phyloP scores from a whole-genome alignment of 441 rosid genomes.

The Adansonia gregorii region DNA sequence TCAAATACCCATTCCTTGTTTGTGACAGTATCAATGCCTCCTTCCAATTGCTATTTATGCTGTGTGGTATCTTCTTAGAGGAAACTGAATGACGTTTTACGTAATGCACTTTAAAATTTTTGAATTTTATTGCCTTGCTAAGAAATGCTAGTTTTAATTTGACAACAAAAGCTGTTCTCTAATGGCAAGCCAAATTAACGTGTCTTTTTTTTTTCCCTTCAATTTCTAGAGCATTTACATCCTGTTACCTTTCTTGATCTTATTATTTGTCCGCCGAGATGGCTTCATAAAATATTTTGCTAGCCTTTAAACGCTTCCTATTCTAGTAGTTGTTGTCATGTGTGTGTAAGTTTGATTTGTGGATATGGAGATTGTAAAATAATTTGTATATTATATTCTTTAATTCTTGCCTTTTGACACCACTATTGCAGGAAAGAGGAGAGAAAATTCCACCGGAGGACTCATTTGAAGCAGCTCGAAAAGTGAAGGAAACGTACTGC shows the following conservation, averaged over 20 bases:
- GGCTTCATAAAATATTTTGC: not conserved
- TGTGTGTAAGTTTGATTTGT: not conserved
- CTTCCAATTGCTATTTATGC: not conserved
- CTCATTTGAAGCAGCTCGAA: constrained; percentile 93
- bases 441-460: constrained; percentile 97
- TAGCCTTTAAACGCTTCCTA: not conserved
- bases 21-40: constrained; percentile 6
- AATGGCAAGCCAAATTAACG: not conserved
- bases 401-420: constrained; percentile 33
- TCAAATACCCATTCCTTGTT: not conserved
- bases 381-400: constrained; percentile 11
- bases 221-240: not conserved
- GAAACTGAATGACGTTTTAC: not conserved
- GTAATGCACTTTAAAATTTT: not conserved
- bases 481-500: constrained; percentile 93
- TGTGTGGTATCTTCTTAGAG: not conserved
- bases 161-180: not conserved
- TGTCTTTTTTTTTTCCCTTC: not conserved
- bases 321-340: not conserved
- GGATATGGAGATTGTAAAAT: constrained; percentile 7
- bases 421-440: constrained; percentile 83
- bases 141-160: constrained; percentile 4
- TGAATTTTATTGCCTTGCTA: not conserved
- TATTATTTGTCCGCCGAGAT: not conserved
- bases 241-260: not conserved